Conservation (phyloP, 148 eudicot species). For the Bassia scoparia region DNA sequence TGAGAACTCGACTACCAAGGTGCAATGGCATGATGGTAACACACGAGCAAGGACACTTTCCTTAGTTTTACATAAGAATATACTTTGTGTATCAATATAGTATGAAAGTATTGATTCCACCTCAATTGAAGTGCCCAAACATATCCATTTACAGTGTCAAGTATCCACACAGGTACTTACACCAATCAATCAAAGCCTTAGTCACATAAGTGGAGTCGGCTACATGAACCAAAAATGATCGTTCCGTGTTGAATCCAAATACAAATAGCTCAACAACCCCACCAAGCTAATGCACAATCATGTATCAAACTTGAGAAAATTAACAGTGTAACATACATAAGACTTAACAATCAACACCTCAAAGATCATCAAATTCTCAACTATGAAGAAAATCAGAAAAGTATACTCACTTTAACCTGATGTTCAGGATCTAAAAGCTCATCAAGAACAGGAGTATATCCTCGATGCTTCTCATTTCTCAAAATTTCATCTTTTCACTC, state of each 20-base stretch:
- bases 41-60: not conserved
- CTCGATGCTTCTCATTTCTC: slow-evolving; percentile 74
- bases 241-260: too few relatives aligned
- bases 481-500: slow-evolving; percentile 80
- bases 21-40: not conserved
- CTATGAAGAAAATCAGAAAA: not conserved
- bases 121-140: not conserved
- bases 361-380: not conserved
- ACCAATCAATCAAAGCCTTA: too few relatives aligned
- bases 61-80: not conserved
- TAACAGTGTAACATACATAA: not conserved
- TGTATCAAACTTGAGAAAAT: not conserved
- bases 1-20: not conserved
- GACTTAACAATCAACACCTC: not conserved
- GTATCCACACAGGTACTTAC: not conserved
- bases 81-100: not conserved
- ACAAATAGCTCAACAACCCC: too few relatives aligned
- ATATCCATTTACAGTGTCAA: not conserved
- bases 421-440: slow-evolving; percentile 73
- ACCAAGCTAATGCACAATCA: not conserved
- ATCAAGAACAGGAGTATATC: slow-evolving; percentile 84
- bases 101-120: not conserved
- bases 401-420: slow-evolving; percentile 62
- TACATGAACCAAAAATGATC: too few relatives aligned
- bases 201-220: too few relatives aligned